Percentiles rank a stretch among this genome's conserved stretches.
Evolutionary conservation across 352 stramenopile species (phyloP).

Genomic region (Phytophthora pini): DNA sequence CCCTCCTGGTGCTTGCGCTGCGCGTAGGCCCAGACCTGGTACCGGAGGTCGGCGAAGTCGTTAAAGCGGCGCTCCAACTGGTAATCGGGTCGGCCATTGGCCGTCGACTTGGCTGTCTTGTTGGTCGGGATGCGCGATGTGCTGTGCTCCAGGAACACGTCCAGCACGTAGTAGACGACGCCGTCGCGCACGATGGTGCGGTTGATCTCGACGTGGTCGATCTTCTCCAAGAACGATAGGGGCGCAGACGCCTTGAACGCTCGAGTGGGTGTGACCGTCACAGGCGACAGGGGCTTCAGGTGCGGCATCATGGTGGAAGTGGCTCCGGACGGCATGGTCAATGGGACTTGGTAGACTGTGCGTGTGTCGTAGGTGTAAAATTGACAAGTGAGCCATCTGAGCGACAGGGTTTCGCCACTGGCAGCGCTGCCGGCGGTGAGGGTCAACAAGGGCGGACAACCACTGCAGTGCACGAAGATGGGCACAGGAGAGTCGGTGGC

Average conservation of each 20-base stretch:
- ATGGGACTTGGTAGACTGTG: slow-evolving; percentile 6
- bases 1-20: slow-evolving; percentile 44
- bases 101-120: slow-evolving; percentile 36
- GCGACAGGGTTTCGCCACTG: slow-evolving; percentile 16
- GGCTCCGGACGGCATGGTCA: slow-evolving; percentile 29
- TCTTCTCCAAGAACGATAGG: slow-evolving; percentile 40
- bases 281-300: slow-evolving; percentile 31
- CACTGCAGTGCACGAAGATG: slow-evolving; percentile 16
- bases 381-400: slow-evolving; percentile 43
- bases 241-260: slow-evolving; percentile 37
- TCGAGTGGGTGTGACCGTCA: slow-evolving; percentile 32
- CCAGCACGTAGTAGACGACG: slow-evolving; percentile 57
- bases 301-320: slow-evolving; percentile 31
- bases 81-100: slow-evolving; percentile 46
- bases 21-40: slow-evolving; percentile 56
- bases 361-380: slow-evolving; percentile 24
- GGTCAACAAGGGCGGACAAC: slow-evolving; percentile 20
- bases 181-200: slow-evolving; percentile 39
- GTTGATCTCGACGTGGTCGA: slow-evolving; percentile 59
- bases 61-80: slow-evolving; percentile 58
- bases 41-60: slow-evolving; percentile 59
- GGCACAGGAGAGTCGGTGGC: slow-evolving; percentile 2
- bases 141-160: slow-evolving; percentile 64
- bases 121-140: slow-evolving; percentile 67
- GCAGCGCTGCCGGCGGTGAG: slow-evolving; percentile 29